These are phyloP conservation scores for Ceratocystis destructans DNA, from an alignment of 2,329 filamentous ascomycete genomes.

Conservation along the genomic window DNA sequence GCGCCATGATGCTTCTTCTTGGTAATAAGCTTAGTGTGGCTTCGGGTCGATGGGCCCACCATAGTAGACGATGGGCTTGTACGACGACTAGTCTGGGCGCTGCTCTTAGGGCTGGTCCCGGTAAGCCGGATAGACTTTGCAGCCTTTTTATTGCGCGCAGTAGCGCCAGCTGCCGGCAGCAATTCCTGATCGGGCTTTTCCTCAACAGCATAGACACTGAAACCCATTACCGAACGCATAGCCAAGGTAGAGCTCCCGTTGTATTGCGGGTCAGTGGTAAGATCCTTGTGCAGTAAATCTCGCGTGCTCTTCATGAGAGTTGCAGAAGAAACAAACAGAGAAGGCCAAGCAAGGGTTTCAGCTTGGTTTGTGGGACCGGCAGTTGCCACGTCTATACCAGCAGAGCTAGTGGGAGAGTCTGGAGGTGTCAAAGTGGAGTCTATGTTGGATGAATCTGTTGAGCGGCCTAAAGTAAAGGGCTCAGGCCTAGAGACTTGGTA, in stretches of 20 bases:
- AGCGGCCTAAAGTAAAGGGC: constrained; percentile 24
- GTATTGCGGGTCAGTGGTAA: constrained; percentile 59
- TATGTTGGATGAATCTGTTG: constrained; percentile 3
- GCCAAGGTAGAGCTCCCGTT: constrained; percentile 59
- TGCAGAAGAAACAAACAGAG: constrained; percentile 11
- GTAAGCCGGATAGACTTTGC: constrained; percentile 1
- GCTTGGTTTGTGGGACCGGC: constrained; percentile 25
- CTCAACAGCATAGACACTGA: constrained; percentile 71
- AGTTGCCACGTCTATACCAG: constrained; percentile 24
- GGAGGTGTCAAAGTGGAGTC: constrained; percentile 29
- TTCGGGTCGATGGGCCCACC: constrained; percentile 51
- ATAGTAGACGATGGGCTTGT: constrained; percentile 41
- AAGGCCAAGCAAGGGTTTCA: constrained; percentile 7
- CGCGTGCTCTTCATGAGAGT: constrained; percentile 18
- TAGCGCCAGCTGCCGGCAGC: constrained; percentile 7
- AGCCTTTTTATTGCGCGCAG: not conserved
- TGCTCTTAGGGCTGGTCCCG: constrained; percentile 11
- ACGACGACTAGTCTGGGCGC: constrained; percentile 43
- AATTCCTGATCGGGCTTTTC: constrained; percentile 31
- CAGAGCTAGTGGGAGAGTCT: constrained; percentile 29
- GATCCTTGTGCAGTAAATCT: constrained; percentile 36
- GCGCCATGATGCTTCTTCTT: constrained; percentile 59
- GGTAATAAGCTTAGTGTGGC: constrained; percentile 54
- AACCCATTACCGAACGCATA: constrained; percentile 52
- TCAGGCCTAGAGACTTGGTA: constrained; percentile 47